A percentile compares a stretch with the other conserved stretches of the same genome.
phyloP scores from a whole-genome alignment of 2,329 filamentous ascomycete species.

The Talaromyces sp. region DNA sequence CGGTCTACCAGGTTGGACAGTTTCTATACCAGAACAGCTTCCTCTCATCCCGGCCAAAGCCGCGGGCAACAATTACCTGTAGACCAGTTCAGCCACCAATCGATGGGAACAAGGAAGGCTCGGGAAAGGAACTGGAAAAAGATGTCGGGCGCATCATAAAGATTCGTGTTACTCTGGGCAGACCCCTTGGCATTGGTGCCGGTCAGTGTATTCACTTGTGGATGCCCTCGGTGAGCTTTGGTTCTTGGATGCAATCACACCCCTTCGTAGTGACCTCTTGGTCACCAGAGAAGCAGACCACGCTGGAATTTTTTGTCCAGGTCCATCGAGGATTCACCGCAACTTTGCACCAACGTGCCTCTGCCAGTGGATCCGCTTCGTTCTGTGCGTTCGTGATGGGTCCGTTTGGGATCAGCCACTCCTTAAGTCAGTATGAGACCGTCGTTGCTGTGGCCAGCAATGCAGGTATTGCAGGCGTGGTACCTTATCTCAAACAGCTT shows the following conservation, averaged over 20 bases:
- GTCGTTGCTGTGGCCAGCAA: conserved; percentile 30
- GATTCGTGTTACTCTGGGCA: conserved; percentile 20
- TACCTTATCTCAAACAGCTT: conserved; percentile 34
- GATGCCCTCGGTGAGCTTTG: conserved; percentile 23
- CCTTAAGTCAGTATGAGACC: conserved; percentile 27
- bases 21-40: conserved; percentile 22
- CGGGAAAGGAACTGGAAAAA: conserved; percentile 1
- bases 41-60: conserved; percentile 18
- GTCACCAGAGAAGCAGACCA: conserved; percentile 21
- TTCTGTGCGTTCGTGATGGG: conserved; percentile 29
- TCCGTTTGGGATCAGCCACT: conserved; percentile 27
- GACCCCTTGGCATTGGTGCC: conserved; percentile 20
- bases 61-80: conserved; percentile 19
- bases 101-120: background rate
- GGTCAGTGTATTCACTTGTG: conserved; percentile 28
- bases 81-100: background rate
- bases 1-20: conserved; percentile 17
- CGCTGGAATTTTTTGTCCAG: conserved; percentile 30
- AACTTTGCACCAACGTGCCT: conserved; percentile 20
- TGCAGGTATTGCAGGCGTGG: conserved; percentile 27
- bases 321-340: conserved; percentile 24
- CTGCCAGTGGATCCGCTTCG: conserved; percentile 16
- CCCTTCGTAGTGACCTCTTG: conserved; percentile 26
- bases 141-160: conserved; percentile 12
- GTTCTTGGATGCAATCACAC: conserved; percentile 23